Percentiles rank a stretch among this genome's conserved stretches.
These are phyloP conservation scores for Sporothrix humicola DNA, from an alignment of 2,329 filamentous ascomycete species.

Conservation along the genomic window DNA sequence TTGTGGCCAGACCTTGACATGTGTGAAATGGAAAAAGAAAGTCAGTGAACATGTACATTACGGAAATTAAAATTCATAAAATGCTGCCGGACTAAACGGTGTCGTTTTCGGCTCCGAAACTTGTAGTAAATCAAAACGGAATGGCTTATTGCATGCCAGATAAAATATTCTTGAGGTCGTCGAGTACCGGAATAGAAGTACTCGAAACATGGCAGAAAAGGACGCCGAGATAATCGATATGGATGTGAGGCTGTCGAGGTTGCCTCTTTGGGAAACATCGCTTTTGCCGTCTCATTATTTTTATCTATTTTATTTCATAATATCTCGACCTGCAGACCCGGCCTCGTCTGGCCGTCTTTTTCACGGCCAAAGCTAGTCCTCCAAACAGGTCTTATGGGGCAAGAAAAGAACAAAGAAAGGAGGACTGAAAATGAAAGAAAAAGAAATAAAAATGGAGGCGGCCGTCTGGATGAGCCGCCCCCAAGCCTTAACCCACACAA, in stretches of 20 bases:
- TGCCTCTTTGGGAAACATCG: too few relatives aligned
- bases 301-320: slow-evolving; percentile 6
- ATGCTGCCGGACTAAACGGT: too few relatives aligned
- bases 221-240: not conserved
- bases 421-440: too few relatives aligned
- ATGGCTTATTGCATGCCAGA: too few relatives aligned
- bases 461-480: slow-evolving; percentile 11
- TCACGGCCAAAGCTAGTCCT: slow-evolving; percentile 16
- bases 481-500: slow-evolving; percentile 16
- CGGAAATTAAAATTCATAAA: not conserved
- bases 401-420: too few relatives aligned
- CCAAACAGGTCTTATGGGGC: slow-evolving; percentile 18
- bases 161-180: not conserved
- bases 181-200: not conserved
- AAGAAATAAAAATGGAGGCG: not conserved
- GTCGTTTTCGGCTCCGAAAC: not conserved
- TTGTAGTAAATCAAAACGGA: too few relatives aligned
- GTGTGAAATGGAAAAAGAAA: not conserved
- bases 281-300: not conserved
- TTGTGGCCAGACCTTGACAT: not conserved
- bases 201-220: too few relatives aligned
- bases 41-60: too few relatives aligned
- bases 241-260: not conserved
- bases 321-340: not conserved
- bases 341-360: not conserved